Evolutionary conservation across 495 filamentous ascomycete genomes (phyloP), one percentile per base, ranked within the genome.

Genomic region (Viridothelium virens): DNA sequence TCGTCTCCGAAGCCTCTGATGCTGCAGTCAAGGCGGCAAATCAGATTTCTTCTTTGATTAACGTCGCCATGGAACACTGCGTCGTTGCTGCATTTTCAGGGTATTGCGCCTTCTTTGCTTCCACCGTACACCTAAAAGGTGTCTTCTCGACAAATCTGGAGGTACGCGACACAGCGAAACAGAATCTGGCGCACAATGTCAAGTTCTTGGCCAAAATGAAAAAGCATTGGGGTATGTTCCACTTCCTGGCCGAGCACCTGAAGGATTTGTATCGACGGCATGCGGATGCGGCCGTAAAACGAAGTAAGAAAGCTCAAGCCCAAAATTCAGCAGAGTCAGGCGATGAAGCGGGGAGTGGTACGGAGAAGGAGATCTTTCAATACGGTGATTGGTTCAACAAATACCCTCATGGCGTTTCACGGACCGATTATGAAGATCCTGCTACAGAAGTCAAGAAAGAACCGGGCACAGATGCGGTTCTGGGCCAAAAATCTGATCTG

Each of bases 331-430:
- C n/a, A 39, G 41, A 37, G 7, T 46, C 50, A 1, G 56, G 38
- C 31, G 91, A 95, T 75, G 87, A 88, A 38, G 83, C 86, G 18
- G 31, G 68, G 34, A 70, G 71, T 14, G 67, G 63, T 12, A 61
- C 64, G 33, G 71, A 74, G n/a, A 67, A 83, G 1, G 77, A 79
- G 12, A 90, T 96, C 74, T 92, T 96, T 78, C 93, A 97, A 73
- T 98, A 97, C 70, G 92, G 92, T 44, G 94, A 98, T 76, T 98
- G 94, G 94, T 97, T 97, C 72, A 86, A 92, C 73, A 87, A 90
- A 69, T 97, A 97, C 77, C 94, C 94, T 1, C 91, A 94, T 71
- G 94, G 94, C 11, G 90, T 97, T 31, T 90, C 90, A 37, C 83
- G 88, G 63, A 80, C 87, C 10, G 89, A 94, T 75, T 94, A 89